Conservation (phyloP, 2,329 filamentous ascomycete species). For the Fusarium compactum region DNA sequence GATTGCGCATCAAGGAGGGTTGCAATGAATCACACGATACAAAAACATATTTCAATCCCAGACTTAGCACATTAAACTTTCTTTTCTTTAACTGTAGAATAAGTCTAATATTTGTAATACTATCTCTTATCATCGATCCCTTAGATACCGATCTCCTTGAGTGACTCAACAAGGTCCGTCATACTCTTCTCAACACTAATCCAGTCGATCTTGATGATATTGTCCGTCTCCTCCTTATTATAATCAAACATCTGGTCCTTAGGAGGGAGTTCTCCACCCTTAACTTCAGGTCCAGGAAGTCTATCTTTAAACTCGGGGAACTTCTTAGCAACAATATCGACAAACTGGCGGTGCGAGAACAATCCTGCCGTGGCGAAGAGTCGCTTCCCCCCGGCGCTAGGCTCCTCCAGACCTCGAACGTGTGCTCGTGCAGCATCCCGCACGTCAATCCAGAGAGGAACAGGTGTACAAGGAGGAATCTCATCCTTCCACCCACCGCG, state of each 20-base stretch:
- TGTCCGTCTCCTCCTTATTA: slow-evolving; percentile 69
- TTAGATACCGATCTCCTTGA: slow-evolving; percentile 61
- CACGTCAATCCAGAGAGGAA: slow-evolving; percentile 66
- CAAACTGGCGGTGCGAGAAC: slow-evolving; percentile 62
- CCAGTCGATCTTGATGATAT: slow-evolving; percentile 73
- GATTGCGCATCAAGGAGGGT: slow-evolving; percentile 4
- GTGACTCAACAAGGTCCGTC: slow-evolving; percentile 72
- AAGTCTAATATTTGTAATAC: slow-evolving; percentile 1
- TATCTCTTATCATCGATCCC: background rate
- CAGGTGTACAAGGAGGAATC: slow-evolving; percentile 57
- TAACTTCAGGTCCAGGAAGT: slow-evolving; percentile 59
- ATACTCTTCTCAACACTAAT: slow-evolving; percentile 71
- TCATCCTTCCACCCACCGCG: slow-evolving; percentile 61
- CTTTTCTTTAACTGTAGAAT: slow-evolving; percentile 2
- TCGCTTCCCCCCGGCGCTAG: slow-evolving; percentile 62
- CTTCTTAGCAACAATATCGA: slow-evolving; percentile 57
- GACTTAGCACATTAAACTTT: background rate
- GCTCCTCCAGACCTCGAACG: slow-evolving; percentile 62
- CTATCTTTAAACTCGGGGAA: slow-evolving; percentile 64
- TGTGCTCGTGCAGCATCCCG: slow-evolving; percentile 67
- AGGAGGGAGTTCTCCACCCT: slow-evolving; percentile 58
- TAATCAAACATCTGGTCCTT: slow-evolving; percentile 61
- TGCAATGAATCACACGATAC: slow-evolving; percentile 8
- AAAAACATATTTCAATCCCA: slow-evolving; percentile 12
- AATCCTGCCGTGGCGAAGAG: slow-evolving; percentile 63